Base-by-base conservation (phyloP, 2,329 filamentous ascomycete genomes). In the Penicillium sp. region DNA sequence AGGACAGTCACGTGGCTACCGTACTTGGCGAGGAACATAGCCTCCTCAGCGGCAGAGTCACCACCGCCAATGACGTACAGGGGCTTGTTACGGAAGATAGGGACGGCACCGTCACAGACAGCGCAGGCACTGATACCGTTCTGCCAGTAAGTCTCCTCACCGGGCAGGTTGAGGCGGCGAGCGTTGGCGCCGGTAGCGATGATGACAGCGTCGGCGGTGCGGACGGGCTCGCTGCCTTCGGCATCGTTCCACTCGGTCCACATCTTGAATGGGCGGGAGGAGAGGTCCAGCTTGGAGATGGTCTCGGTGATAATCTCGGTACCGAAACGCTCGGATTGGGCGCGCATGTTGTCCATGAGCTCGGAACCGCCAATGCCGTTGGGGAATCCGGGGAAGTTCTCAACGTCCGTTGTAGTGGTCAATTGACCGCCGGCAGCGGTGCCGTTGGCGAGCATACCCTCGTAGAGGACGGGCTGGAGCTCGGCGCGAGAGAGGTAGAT, bases 341-440 rank as follows among this genome's bases (percentile, higher is more conserved):
- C 85, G 75, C 89, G 88, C 93, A 99, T 97, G 74, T 88, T 85
- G 65, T 97, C 93, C 94, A 99, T 99, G 63, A 99, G 81, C 69
- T 91, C 88, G 53, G 83, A 77, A 63, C 94, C 94, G 77, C 91
- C 89, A 73, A 99, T 92, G 60, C 88, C 89, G 67, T 90, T 84
- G 68, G 90, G 89, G 79, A 97, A 99, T 45, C 94, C 94, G 24
- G 94, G 94, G 77, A 88, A 99, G 83, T 99, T 99, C 81, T 99
- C 94, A 56, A 99, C 87, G 65, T 99, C 95, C 68, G 96, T 97
- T 51, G 94, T 99, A 24, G 95, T 99, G 51, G 95, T 99, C 65
- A 99, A 83, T 82, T 99, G 94, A 54, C 94, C 94, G 65, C 94
- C 94, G 42, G 94, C 91, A 6, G 94, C 94, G 67, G 95, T 96